Base-by-base conservation (phyloP, 768 basidiomycete genomes). In the Filobasidium floriforme region DNA sequence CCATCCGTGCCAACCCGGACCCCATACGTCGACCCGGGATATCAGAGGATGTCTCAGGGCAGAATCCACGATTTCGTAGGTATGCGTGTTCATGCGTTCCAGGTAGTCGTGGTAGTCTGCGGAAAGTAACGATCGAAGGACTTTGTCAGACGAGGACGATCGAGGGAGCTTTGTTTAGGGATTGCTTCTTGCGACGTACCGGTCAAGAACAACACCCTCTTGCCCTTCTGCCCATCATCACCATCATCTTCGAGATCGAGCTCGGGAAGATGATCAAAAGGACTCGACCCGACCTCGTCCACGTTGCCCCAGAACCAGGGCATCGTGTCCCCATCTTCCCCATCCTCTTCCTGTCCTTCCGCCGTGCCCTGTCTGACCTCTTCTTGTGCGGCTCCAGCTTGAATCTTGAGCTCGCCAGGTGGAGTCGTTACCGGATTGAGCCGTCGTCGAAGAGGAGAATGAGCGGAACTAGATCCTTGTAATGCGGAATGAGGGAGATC, bases 11-110 rank as follows among this genome's bases (percentile, higher is more conserved):
- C 77, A 79, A 1, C 72, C 70, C 19, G 79, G 79, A 37, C 79
- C 79, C 79, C 79, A 79, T 24, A 78, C 74, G 60, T 79, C 79
- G 5, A 73, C 69, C 14, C 43, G 63, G 11, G 66, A 68, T 24
- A 76, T 43, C 15, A 70, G 54, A 0, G 77, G 79, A 69, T 78
- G 75, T 0, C 75, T 73, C 22, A 77, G 60, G 0, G 79, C 74
- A 4, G 79, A 75, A 52, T 77, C 73, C 43, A 79, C 73, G 52
- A 79, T 73, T 62, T 79, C 79, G 67, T 77, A 76, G n/a, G 73
- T 77, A 65, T 76, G 74, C 6, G 76, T 74, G 68, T 79, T 79
- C 75, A 77, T 77, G n/a, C 76, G 62, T 66, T 75, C 74, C 11
- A 79, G 70, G 66, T 79, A 78, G 60, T 77, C 76, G 2, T 69